Conservation (phyloP, 768 basidiomycete genomes). For the Naematelia encephala region DNA sequence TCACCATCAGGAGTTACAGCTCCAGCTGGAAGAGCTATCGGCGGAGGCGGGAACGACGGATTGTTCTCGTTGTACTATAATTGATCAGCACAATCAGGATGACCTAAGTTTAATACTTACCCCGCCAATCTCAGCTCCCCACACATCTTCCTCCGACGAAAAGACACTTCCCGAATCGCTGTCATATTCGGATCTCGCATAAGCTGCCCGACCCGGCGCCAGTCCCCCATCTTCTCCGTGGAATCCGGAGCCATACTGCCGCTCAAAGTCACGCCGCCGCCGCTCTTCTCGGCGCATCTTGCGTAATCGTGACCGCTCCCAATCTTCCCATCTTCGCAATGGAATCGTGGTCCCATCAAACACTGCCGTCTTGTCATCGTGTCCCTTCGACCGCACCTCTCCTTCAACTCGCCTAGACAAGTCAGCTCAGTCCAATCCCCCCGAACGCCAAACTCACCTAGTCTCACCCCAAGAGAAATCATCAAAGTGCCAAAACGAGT, state of each 20-base stretch:
- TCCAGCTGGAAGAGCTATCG: conserved; percentile 62
- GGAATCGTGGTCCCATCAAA: conserved; percentile 67
- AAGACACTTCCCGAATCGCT: conserved; percentile 70
- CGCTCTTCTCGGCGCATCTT: conserved; percentile 73
- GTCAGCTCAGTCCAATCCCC: conserved; percentile 1
- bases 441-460: conserved; percentile 58
- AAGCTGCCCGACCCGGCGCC: conserved; percentile 19
- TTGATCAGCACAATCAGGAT: neutral
- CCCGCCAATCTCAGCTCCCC: conserved; percentile 90
- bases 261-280: conserved; percentile 73
- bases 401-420: conserved; percentile 83
- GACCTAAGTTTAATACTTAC: conserved; percentile 25
- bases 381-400: conserved; percentile 73
- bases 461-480: conserved; percentile 99
- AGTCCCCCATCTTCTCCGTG: conserved; percentile 31
- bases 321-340: conserved; percentile 97
- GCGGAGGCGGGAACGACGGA: conserved; percentile 75
- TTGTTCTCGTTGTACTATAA: conserved; percentile 74
- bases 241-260: conserved; percentile 52
- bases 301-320: conserved; percentile 91
- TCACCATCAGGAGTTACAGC: conserved; percentile 44
- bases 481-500: conserved; percentile 99
- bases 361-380: conserved; percentile 60
- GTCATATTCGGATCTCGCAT: conserved; percentile 37
- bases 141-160: conserved; percentile 84